Evolutionary conservation across 164 flowering plant genomes (phyloP), one percentile per base, ranked within the genome.

Genomic region (Aristolochia fimbriata): DNA sequence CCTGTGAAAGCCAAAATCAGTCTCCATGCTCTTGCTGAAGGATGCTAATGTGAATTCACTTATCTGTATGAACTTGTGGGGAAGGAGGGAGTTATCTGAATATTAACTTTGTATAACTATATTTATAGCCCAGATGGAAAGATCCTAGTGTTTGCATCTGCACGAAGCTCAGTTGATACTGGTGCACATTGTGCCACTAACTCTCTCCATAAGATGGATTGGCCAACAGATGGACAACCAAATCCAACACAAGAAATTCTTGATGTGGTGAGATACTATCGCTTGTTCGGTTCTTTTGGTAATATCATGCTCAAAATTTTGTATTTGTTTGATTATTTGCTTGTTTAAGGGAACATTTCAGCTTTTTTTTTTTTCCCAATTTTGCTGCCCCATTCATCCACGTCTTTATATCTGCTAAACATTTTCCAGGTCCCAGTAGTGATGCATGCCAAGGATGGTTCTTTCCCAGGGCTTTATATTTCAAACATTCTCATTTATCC

Each of bases 381-480:
- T 37, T 37, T 37, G 43, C 43, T 37, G 30, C 5, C 43, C 12
- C 43, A n/a, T 37, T 37, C 43, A 37, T 37, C 43, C 43, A 3
- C 43, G 8, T 37, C 43, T 37, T 46, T 17, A 58, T 46, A 6
- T 25, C 47, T 37, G 20, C 5, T 2, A 57, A 27, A 52, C 30
- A 56, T 62, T 58, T 62, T 83, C 60, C 61, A 93, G 97, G 79
- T 93, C 71, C 83, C 93, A 23, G 83, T 88, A 57, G 86, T 86
- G 59, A 74, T 77, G 76, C 79, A 73, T 71, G 71, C 92, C 58
- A 85, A 82, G 59, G 89, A 82, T 63, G 87, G 81, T 51, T 62
- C 69, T 73, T 90, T 93, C 72, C 99, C 99, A 52, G 99, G 99
- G 57, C 85, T 93, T 58, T 93, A 93, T 60, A 68, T 68, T 67